Base-by-base conservation (phyloP, 176 grass and related monocot genomes). In the Alopecurus myosuroides region DNA sequence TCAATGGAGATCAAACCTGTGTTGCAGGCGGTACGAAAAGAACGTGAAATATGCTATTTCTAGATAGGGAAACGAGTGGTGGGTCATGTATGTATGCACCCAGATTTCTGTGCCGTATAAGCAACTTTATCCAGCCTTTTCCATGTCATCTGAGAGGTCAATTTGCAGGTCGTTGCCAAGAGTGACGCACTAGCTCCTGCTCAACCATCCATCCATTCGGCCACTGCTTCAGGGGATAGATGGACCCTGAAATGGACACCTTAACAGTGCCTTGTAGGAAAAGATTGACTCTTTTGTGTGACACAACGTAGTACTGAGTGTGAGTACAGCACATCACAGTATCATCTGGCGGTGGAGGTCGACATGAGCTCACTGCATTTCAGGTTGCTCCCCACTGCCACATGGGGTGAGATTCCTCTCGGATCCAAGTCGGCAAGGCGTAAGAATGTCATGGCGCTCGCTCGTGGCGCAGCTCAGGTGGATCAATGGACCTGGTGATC, bases 351-450 rank as follows among this genome's bases (percentile, higher is more conserved):
- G 53, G 61, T 89, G 52, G n/a, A n/a, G n/a, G 91, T 85, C 85
- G 86, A 40, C 67, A 73, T 87, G 81, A 87, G 78, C 48, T 62
- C 76, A 57, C 70, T 73, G 86, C 91, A 72, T 82, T 86, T 88
- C 81, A 70, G 57, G 58, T 39, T 96, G 88, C 70, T 85, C 81
- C 88, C 91, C 94, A 93, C 94, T 91, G 25, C 7, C 30, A 70
- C 53, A 51, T 53, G 61, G 72, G 75, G 25, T 73, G 81, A 82
- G 78, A 71, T 81, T 86, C 78, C 78, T 82, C 76, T 55, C 1
- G 30, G 39, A 81, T 76, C 62, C 83, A 51, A 81, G 64, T 82
- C 31, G 55, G 58, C 79, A 76, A 72, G 69, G 64, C 34, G 19
- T 9, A 37, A 37, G 44, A 22, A 49, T 64, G 22, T 61, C 42